Evolutionary conservation across 2,329 filamentous ascomycete genomes (phyloP), one percentile per base, ranked within the genome.

Genomic region (Diplodia intermedia): DNA sequence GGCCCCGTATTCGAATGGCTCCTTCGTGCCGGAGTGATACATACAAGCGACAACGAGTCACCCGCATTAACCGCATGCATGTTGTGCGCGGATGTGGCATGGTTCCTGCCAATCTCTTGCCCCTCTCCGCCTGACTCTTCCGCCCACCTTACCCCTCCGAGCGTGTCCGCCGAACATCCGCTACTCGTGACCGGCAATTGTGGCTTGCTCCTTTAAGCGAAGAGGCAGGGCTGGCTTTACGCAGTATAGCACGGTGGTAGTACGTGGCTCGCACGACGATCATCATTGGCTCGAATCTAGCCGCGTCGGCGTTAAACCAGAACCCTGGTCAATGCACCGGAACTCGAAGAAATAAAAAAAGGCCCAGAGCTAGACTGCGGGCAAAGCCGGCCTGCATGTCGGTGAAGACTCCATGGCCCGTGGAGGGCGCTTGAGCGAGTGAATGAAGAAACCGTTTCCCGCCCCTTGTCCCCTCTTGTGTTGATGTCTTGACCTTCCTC

Each of bases 61-160:
- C 54, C 18, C 31, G 33, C 31, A 1, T 31, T 11, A 36, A 33
- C 18, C 26, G 54, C 33, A 57, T 57, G 54, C 56, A 20, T 29
- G 40, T 23, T 18, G 23, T 4, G 26, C 31, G 31, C n/a, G 20
- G 12, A 29, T 7, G 56, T 61, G 8, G 38, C 56, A 61, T 61
- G 29, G 56, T 61, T 23, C 56, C 56, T 61, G 56, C n/a, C 56
- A 61, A 61, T 61, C 56, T 49, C n/a, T 49, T 62, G n/a, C 40
- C 57, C 43, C 18, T 50, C 40, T 50, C 57, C 18, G 29, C 20
- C 43, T 62, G 33, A 61, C 8, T 23, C 36, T 61, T 23, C 56
- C 56, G 40, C 38, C 29, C 40, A n/a, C 43, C 12, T 31, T 49
- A 12, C 57, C 57, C 4, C 43, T 50, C 29, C 38, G 20, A 50